Percentiles rank a stretch among this genome's conserved stretches.
Conservation (phyloP, 2,329 filamentous ascomycete species). For the Seiridium cupressi region DNA sequence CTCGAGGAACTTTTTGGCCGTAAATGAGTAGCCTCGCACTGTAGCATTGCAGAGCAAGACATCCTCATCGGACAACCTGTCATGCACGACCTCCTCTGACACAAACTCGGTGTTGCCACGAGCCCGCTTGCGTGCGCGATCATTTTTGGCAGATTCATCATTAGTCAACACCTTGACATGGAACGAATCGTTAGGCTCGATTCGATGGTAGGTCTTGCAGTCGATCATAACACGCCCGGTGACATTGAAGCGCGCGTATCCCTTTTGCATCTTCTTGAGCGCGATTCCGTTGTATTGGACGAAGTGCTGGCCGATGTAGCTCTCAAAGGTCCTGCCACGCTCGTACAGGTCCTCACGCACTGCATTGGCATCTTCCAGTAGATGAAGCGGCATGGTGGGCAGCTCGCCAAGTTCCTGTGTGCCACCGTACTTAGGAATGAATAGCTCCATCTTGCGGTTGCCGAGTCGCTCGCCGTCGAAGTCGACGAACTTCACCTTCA, state of each 20-base stretch:
- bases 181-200: slow-evolving; percentile 24
- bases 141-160: slow-evolving; percentile 12
- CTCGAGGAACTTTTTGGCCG: slow-evolving; percentile 28
- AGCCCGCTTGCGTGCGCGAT: slow-evolving; percentile 9
- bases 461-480: slow-evolving; percentile 34
- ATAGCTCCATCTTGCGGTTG: slow-evolving; percentile 17
- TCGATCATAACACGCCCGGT: slow-evolving; percentile 34
- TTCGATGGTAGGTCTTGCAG: slow-evolving; percentile 29
- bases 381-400: slow-evolving; percentile 24
- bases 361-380: slow-evolving; percentile 20
- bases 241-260: slow-evolving; percentile 21
- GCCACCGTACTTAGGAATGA: slow-evolving; percentile 25
- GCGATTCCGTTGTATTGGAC: slow-evolving; percentile 30
- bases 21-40: slow-evolving; percentile 29
- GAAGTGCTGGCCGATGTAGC: slow-evolving; percentile 29
- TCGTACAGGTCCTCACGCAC: slow-evolving; percentile 20
- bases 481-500: slow-evolving; percentile 27
- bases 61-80: slow-evolving; percentile 25
- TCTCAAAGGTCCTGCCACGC: slow-evolving; percentile 32
- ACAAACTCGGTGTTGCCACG: slow-evolving; percentile 20
- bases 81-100: slow-evolving; percentile 14
- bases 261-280: slow-evolving; percentile 13
- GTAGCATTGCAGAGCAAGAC: slow-evolving; percentile 20
- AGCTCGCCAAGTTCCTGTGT: slow-evolving; percentile 24
- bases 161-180: slow-evolving; percentile 16